Percentiles rank a stretch among this genome's conserved stretches.
Evolutionary conservation across 805 yeast genomes (phyloP).

Genomic region (Maudiozyma bulderi): DNA sequence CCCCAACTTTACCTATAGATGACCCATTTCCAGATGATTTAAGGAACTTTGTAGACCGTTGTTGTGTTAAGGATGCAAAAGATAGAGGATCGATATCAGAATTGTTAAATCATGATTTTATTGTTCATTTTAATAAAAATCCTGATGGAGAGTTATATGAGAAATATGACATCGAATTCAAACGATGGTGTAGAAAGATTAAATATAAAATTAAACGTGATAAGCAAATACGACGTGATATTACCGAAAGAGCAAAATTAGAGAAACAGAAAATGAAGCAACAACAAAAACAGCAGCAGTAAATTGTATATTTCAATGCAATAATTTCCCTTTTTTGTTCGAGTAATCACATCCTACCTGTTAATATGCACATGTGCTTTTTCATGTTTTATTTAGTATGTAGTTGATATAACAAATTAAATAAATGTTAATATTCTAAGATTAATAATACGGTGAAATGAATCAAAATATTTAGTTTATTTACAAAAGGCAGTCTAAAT

Average conservation of each 20-base stretch:
- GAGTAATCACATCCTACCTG: no score
- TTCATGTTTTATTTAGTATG: no score
- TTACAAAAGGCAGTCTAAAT: no score
- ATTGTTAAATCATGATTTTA: constrained; percentile 37
- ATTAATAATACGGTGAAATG: no score
- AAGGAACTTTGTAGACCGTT: constrained; percentile 60
- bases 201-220: constrained; percentile 25
- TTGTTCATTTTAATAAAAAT: constrained; percentile 26
- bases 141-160: constrained; percentile 11
- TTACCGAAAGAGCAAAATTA: constrained; percentile 21
- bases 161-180: constrained; percentile 26
- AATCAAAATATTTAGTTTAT: no score
- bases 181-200: constrained; percentile 35
- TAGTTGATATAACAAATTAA: no score
- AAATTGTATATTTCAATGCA: not conserved
- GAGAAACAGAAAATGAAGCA: constrained; percentile 20
- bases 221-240: constrained; percentile 25
- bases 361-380: no score
- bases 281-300: constrained; percentile 13
- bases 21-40: constrained; percentile 34
- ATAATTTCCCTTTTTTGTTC: not conserved
- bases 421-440: no score
- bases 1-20: constrained; percentile 56
- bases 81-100: constrained; percentile 68
- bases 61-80: constrained; percentile 60